Conservation (phyloP, 495 filamentous ascomycete species). For the Hyaloscypha hepaticicola region DNA sequence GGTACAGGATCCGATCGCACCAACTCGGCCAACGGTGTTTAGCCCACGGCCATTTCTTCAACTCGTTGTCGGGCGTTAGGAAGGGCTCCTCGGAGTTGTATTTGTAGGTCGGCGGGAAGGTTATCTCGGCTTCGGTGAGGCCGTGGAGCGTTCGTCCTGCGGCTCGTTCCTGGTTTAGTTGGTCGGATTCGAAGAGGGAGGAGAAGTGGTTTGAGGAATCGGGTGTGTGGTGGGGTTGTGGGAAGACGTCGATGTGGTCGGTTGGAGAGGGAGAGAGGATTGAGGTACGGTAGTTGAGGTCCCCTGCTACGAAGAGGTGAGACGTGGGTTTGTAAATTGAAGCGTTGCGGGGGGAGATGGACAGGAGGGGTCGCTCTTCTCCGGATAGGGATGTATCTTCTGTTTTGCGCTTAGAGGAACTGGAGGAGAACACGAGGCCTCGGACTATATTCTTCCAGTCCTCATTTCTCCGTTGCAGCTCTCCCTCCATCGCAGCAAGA, state of each 20-base stretch:
- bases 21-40: slow-evolving; percentile 84
- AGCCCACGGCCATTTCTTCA: slow-evolving; percentile 67
- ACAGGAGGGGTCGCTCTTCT: slow-evolving; percentile 28
- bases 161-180: slow-evolving; percentile 67
- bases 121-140: slow-evolving; percentile 67
- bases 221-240: slow-evolving; percentile 51
- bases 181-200: slow-evolving; percentile 69
- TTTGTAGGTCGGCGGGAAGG: slow-evolving; percentile 94
- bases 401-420: background rate
- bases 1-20: slow-evolving; percentile 88
- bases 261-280: slow-evolving; percentile 52
- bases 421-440: slow-evolving; percentile 66
- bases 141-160: slow-evolving; percentile 71
- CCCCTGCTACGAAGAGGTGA: slow-evolving; percentile 84
- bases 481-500: slow-evolving; percentile 80
- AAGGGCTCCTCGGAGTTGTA: slow-evolving; percentile 50
- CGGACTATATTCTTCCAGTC: slow-evolving; percentile 85
- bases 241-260: slow-evolving; percentile 54
- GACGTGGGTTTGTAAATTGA: slow-evolving; percentile 69
- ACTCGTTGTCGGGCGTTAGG: slow-evolving; percentile 39
- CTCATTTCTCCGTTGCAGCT: slow-evolving; percentile 65
- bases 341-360: slow-evolving; percentile 24
- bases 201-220: slow-evolving; percentile 52
- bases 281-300: slow-evolving; percentile 91
- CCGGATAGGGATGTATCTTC: slow-evolving; percentile 18